Base-by-base conservation (phyloP, 139 green algal genomes). In the Chlamydomonas urium region DNA sequence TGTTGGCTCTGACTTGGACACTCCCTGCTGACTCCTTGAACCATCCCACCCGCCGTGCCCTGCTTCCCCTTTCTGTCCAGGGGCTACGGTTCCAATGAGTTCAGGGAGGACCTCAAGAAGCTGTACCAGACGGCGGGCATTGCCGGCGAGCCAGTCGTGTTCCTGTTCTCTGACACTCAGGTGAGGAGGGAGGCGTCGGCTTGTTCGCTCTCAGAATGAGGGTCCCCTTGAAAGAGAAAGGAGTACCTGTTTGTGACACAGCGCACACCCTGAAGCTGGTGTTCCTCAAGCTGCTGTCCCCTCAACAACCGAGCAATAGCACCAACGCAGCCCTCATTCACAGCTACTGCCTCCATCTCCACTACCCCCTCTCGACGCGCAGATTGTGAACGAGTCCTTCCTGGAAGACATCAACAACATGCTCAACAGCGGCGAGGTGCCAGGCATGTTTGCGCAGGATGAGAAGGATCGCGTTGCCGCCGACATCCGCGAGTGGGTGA, bases 341-440 rank as follows among this genome's bases (percentile, higher is more conserved):
- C 42, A 50, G 17, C 10, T 17, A 17, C 17, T 50, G 42, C 10
- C 17, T 17, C 42, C 17, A 10, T 50, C 17, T 50, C 42, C 42
- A 10, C 8, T 57, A 4, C n/a, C n/a, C n/a, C n/a, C n/a, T n/a
- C n/a, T n/a, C n/a, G n/a, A n/a, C n/a, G n/a, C n/a, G n/a, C 58
- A 83, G 72, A 92, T 95, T 58, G 77, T 90, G 38, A 67, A 77
- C 23, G 90, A 93, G 82, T 50, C 32, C 4, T 92, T 93, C 80
- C 72, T 95, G 23, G 90, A 95, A 76, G 90, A 93, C 78, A 89
- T 93, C 63, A 93, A 93, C 82, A 93, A 91, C 76, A 84, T 95
- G 75, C 88, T 95, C 53, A 93, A 93, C 81, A 87, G 75, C 48
- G 90, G 90, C n/a, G 86, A 93, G 78, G 88, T 92, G 66, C 83